Evolutionary conservation across 257 asterid species (phyloP), one percentile per base, ranked within the genome.

Genomic region (Solanum boliviense): DNA sequence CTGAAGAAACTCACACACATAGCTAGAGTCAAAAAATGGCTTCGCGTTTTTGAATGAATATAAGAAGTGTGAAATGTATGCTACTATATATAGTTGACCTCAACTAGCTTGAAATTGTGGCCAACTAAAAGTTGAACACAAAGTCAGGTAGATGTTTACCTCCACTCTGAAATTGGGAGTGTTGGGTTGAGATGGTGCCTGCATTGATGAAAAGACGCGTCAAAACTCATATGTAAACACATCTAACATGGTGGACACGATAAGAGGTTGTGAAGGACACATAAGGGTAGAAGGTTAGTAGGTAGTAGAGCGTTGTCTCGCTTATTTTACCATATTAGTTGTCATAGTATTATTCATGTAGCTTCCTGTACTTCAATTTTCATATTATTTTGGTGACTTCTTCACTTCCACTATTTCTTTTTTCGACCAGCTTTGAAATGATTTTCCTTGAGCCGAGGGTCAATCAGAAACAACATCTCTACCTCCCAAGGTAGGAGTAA

Each of bases 111-210:
- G 4, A 3, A 4, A 39, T 39, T 38, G 6, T 39, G 60, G 84
- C 9, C 36, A 78, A 25, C 65, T 15, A 39, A 76, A 36, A 3
- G 23, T 7, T 13, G 23, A 23, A 23, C 29, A 15, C 34, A 56
- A 20, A 56, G 65, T 2, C n/a, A 56, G 11, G 2, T 56, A 18
- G n/a, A 18, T 6, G 65, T 18, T 87, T 92, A 95, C 98, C 88
- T 93, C 97, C 39, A 94, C 89, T 92, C 98, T 93, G 83, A 87
- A 86, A 88, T 94, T 70, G 86, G 91, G 65, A 83, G 84, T 34
- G 15, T 87, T 84, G 20, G 91, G 4, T 25, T 29, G 83, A 3
- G 84, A 7, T 41, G 84, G 31, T 87, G 85, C 94, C 97, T 94
- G 93, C 90, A 91, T 67, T 27, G 67, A 84, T 84, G 20, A 70